phyloP scores from a whole-genome alignment of 768 basidiomycete genomes.

The Hysterangium stoloniferum region DNA sequence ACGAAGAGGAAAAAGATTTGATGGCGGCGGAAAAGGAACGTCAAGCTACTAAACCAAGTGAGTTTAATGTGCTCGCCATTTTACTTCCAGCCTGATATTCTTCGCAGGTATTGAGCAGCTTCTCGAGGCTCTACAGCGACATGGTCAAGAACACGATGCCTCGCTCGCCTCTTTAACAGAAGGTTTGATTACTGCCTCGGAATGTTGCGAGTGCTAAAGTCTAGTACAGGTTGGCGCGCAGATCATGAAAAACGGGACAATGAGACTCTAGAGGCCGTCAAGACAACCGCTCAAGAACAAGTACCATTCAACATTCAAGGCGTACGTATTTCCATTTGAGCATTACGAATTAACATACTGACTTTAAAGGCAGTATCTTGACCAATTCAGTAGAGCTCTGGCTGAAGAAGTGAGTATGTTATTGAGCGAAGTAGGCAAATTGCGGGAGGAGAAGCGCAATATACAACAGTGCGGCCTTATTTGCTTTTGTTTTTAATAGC shows the following conservation, averaged over 20 bases:
- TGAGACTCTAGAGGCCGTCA: slow-evolving; percentile 60
- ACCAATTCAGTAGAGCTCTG: slow-evolving; percentile 81
- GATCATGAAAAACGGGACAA: slow-evolving; percentile 59
- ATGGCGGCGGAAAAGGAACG: slow-evolving; percentile 47
- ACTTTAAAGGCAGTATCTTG: slow-evolving; percentile 44
- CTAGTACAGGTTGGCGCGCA: slow-evolving; percentile 58
- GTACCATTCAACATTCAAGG: slow-evolving; percentile 80
- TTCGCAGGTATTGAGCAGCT: slow-evolving; percentile 49
- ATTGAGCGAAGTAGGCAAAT: slow-evolving; percentile 73
- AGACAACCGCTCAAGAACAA: slow-evolving; percentile 64
- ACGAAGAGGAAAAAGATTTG: slow-evolving; percentile 41
- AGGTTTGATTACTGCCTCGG: too few species aligned
- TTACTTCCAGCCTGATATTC: background rate
- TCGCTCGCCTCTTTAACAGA: slow-evolving; percentile 39
- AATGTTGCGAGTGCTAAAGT: too few species aligned
- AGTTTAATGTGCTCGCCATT: slow-evolving; percentile 17
- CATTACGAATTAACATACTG: background rate
- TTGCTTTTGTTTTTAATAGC: too few species aligned
- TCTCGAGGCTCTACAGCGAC: slow-evolving; percentile 48
- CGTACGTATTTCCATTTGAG: slow-evolving; percentile 28
- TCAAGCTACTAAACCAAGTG: slow-evolving; percentile 51
- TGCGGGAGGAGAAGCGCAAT: slow-evolving; percentile 70
- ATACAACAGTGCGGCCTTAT: slow-evolving; percentile 63
- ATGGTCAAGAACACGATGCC: slow-evolving; percentile 54
- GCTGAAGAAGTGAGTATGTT: slow-evolving; percentile 80